Evolutionary conservation across 2,329 filamentous ascomycete species (phyloP).

Genomic region (Geosmithia morbida): DNA sequence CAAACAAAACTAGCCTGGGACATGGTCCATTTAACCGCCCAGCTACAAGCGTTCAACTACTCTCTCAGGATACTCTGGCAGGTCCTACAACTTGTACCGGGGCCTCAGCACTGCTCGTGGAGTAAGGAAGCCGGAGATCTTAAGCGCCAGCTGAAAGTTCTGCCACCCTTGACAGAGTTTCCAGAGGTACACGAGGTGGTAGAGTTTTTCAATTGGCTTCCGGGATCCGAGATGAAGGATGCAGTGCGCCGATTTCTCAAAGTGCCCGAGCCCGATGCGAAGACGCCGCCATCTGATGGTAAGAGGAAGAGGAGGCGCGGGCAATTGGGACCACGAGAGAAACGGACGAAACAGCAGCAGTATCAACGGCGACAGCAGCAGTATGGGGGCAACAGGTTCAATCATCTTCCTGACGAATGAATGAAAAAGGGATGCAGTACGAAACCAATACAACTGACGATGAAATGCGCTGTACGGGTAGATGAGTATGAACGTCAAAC

Average conservation of each 20-base stretch:
- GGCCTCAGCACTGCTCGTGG: background rate
- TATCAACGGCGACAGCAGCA: conserved; percentile 1
- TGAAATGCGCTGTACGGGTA: background rate
- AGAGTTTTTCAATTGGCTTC: background rate
- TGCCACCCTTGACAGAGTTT: conserved; percentile 9
- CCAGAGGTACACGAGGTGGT: conserved; percentile 6
- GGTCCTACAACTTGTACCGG: conserved; percentile 9
- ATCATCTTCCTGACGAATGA: conserved; percentile 7
- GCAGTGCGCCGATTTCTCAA: background rate
- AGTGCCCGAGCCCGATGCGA: background rate
- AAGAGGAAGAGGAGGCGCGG: background rate
- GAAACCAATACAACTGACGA: background rate
- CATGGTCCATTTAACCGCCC: conserved; percentile 44
- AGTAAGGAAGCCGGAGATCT: background rate
- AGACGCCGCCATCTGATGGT: background rate
- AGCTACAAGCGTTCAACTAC: conserved; percentile 36
- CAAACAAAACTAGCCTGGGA: conserved; percentile 28
- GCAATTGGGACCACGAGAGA: background rate
- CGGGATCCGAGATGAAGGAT: background rate
- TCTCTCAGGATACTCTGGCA: conserved; percentile 21
- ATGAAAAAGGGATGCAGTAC: no score
- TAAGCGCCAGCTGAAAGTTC: conserved; percentile 8
- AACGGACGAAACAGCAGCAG: conserved; percentile 4
- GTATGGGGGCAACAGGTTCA: conserved; percentile 9
- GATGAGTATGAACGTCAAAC: no score